A percentile compares a stretch with the other conserved stretches of the same genome.
Evolutionary conservation across 306 rosid species (phyloP).

Genomic region (Quillaja saponaria): DNA sequence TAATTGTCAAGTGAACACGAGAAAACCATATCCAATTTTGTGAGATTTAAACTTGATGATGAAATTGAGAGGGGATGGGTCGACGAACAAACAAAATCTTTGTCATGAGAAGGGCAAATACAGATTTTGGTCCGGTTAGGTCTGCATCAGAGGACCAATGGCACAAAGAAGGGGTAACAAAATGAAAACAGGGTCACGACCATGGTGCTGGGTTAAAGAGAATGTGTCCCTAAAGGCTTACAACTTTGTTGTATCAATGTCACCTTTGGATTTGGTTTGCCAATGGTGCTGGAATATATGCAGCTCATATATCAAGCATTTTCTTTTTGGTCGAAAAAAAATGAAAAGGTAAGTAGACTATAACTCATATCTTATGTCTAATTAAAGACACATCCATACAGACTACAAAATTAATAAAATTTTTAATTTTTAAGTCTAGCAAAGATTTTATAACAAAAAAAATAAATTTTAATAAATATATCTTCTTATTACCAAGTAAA

Average conservation of each 20-base stretch:
- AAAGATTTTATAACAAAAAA: no score
- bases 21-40: slow-evolving; percentile 25
- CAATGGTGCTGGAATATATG: slow-evolving; percentile 1
- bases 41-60: slow-evolving; percentile 3
- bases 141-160: slow-evolving; percentile 43
- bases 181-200: slow-evolving; percentile 39
- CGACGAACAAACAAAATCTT: slow-evolving; percentile 17
- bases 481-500: no score
- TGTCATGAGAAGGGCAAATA: slow-evolving; percentile 18
- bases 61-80: not conserved
- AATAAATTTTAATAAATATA: no score
- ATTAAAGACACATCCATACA: no score
- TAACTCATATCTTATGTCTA: no score
- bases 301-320: no score
- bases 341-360: no score
- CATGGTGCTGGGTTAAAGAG: slow-evolving; percentile 42
- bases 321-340: no score
- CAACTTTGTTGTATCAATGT: slow-evolving; percentile 31
- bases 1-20: not conserved
- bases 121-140: slow-evolving; percentile 9
- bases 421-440: no score
- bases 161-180: slow-evolving; percentile 41
- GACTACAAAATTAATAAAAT: no score
- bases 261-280: slow-evolving; percentile 31
- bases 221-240: slow-evolving; percentile 48